Evolutionary conservation across 2,329 filamentous ascomycete genomes (phyloP), one percentile per base, ranked within the genome.

Genomic region (Hymenoscyphus occultus): DNA sequence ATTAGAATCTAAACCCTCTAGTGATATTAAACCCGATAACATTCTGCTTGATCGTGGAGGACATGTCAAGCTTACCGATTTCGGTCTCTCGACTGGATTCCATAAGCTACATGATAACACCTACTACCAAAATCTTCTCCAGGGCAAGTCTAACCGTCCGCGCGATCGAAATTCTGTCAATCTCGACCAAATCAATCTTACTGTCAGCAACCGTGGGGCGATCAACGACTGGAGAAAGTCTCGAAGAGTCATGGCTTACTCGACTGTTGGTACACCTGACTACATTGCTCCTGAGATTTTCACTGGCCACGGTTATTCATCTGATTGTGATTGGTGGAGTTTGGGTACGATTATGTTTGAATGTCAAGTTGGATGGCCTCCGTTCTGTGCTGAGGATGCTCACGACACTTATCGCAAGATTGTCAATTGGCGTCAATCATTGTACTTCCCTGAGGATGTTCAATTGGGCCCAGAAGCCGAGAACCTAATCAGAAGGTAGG

Each of bases 281-380:
- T 99, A 99, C 77, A 99, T 99, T 76, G 95, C 95, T 0, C 95
- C 95, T 2, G 95, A 99, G 77, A 98, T 99, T 73, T 98, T 99
- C 78, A 96, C 92, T 58, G 93, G 94, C 19, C 91, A 96, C 74
- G 95, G 95, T 59, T 99, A 99, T 81, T 92, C 92, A 65, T 97
- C 94, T 74, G 90, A 96, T 76, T 99, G 95, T 77, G 95, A 99
- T 82, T 99, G 95, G 95, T 99, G 95, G 95, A 96, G 92, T 28
- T 85, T 99, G 60, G 95, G 95, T 62, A 97, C 95, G 56, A 99
- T 99, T 80, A 98, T 99, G 95, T 99, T 98, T 74, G 95, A 99
- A 79, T 99, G 95, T 78, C 84, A 99, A 71, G 93, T 99, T 67
- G 95, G 95, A 73, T 99, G 95, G 95, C 95, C 95, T 63, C 95